Percentiles rank a stretch among this genome's conserved stretches.
Evolutionary conservation across 192 early-diverging fungal genomes (phyloP).

Genomic region (Coemansia guatemalensis): DNA sequence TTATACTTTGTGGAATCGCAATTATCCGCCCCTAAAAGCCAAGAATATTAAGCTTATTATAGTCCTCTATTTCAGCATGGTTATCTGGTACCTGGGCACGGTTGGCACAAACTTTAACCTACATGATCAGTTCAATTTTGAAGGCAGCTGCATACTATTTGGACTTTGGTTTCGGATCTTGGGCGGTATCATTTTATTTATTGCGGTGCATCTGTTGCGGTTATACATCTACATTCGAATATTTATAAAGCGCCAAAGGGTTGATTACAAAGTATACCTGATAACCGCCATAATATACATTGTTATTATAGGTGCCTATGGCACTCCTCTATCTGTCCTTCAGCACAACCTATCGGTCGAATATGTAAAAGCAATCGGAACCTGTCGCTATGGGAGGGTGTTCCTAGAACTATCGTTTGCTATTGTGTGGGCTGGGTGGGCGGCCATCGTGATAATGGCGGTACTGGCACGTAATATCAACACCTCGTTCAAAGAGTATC

Average conservation of each 20-base stretch:
- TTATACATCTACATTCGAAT: slow-evolving; percentile 33
- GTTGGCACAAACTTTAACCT: slow-evolving; percentile 44
- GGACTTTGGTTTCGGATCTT: slow-evolving; percentile 38
- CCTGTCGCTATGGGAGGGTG: slow-evolving; percentile 24
- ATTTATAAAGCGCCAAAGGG: slow-evolving; percentile 15
- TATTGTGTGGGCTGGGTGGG: slow-evolving; percentile 42
- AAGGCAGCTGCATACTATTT: slow-evolving; percentile 28
- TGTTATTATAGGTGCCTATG: slow-evolving; percentile 13
- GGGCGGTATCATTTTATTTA: slow-evolving; percentile 33
- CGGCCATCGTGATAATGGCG: slow-evolving; percentile 2
- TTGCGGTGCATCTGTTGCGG: not conserved
- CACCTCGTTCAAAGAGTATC: slow-evolving; percentile 48
- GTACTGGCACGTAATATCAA: slow-evolving; percentile 45
- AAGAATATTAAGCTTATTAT: slow-evolving; percentile 40
- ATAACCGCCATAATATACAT: not conserved
- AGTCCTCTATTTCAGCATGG: slow-evolving; percentile 29
- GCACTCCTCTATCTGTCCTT: slow-evolving; percentile 26
- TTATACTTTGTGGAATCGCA: slow-evolving; percentile 21
- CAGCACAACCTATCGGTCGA: slow-evolving; percentile 15
- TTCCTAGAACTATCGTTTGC: slow-evolving; percentile 40
- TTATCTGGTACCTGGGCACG: slow-evolving; percentile 40
- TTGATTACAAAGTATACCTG: slow-evolving; percentile 18
- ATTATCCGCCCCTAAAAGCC: slow-evolving; percentile 40
- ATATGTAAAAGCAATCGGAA: not conserved
- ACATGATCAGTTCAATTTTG: slow-evolving; percentile 5